Evolutionary conservation across 441 rosid species (phyloP), one percentile per base, ranked within the genome.

Genomic region (Omphalea diandra): DNA sequence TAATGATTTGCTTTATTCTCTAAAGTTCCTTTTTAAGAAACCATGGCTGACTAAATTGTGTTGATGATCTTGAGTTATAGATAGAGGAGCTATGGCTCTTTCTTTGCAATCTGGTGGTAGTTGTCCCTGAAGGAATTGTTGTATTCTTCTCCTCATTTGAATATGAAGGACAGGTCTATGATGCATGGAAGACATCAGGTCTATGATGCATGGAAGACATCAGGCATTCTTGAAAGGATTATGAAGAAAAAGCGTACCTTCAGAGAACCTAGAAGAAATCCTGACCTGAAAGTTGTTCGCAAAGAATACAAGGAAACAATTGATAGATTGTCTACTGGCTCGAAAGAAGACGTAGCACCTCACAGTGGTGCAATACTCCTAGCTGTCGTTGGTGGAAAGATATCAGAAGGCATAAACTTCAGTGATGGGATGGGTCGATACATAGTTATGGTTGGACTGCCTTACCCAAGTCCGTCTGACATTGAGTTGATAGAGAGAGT

Each of bases 351-450:
- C 27, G 66, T 81, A 33, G 71, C 68, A 56, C 73, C 78, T 70
- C 79, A 75, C 49, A 89, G 64, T 69, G 97, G 99, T 61, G 99
- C 99, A 50, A 50, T 95, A 36, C 87, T 95, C 67, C 83, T 92
- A 50, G 98, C 97, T 32, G 89, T 93, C 41, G 98, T 95, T 71
- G 99, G 99, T 73, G 99, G 99, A 59, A 95, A 95, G 85, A 89
- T 95, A 78, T 93, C 99, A 65, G 96, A 95, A 83, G 99, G 99
- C 77, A 95, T 95, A 84, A 93, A 95, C 82, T 90, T 95, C 83
- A 93, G 95, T 59, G 97, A 93, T 70, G 86, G 97, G 70, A 95
- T 95, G 99, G 96, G 98, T 36, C 81, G 98, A 47, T 90, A 98
- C 76, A 84, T 93, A 67, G 90, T 95, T 74, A 89, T 95, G 98